A percentile compares a stretch with the other conserved stretches of the same genome.
phyloP scores from a whole-genome alignment of 495 filamentous ascomycete species.

The Penicillium verhagenii region DNA sequence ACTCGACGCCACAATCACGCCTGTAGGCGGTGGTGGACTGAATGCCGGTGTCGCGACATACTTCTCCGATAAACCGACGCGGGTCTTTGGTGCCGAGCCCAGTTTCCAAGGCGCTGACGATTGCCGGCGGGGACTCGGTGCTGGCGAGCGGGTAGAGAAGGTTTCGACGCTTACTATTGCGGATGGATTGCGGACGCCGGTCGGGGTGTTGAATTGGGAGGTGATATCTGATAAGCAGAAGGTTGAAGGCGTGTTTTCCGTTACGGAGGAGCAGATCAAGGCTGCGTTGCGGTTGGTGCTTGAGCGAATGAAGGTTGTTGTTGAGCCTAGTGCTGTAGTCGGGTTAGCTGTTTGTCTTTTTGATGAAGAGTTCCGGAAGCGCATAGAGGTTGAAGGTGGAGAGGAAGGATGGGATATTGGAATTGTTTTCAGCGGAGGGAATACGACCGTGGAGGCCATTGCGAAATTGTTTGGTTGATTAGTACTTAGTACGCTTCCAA shows the following conservation, averaged over 20 bases:
- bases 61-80: conserved; percentile 61
- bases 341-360: conserved; percentile 79
- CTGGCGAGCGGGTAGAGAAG: conserved; percentile 56
- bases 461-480: conserved; percentile 35
- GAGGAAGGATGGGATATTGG: conserved; percentile 83
- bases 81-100: conserved; percentile 91
- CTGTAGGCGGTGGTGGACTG: conserved; percentile 86
- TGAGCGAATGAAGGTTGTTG: conserved; percentile 87
- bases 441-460: conserved; percentile 81
- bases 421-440: conserved; percentile 85
- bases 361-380: conserved; percentile 74
- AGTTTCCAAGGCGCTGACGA: conserved; percentile 84
- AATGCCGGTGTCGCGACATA: conserved; percentile 79
- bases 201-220: conserved; percentile 75
- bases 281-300: conserved; percentile 72
- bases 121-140: conserved; percentile 62
- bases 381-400: conserved; percentile 69
- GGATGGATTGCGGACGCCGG: conserved; percentile 83
- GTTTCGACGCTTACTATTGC: conserved; percentile 83
- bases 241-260: conserved; percentile 71
- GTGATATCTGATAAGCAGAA: conserved; percentile 73
- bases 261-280: conserved; percentile 81
- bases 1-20: conserved; percentile 80
- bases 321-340: conserved; percentile 89
- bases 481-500: no score